A percentile compares a stretch with the other conserved stretches of the same genome.
Conservation (phyloP, 345 rosid genomes). For the Hibiscus mutabilis region DNA sequence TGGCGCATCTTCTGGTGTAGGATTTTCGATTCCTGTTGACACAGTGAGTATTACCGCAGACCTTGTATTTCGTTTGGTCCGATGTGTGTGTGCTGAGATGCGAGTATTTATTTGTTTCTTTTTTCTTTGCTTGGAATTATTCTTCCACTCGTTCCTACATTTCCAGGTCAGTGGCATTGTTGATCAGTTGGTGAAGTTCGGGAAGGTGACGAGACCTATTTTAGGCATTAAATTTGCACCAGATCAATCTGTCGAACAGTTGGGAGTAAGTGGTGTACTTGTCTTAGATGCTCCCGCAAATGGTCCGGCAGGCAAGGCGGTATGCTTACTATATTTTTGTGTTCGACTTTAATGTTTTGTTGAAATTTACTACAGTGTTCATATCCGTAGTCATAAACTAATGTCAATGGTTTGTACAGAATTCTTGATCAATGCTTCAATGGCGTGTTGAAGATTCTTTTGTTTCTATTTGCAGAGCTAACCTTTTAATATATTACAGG, state of each 20-base stretch:
- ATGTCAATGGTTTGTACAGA: too few species aligned
- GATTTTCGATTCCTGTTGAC: slow-evolving; percentile 96
- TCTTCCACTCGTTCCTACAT: slow-evolving; percentile 13
- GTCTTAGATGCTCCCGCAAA: slow-evolving; percentile 83
- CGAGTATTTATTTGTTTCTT: not conserved
- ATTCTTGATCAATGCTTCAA: not conserved
- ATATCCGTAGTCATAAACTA: not conserved
- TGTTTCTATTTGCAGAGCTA: not conserved
- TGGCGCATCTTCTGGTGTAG: slow-evolving; percentile 98
- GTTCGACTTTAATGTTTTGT: not conserved
- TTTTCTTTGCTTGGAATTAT: not conserved
- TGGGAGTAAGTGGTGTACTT: slow-evolving; percentile 94
- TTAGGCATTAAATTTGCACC: slow-evolving; percentile 96
- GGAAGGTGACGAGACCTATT: slow-evolving; percentile 86
- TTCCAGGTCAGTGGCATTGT: slow-evolving; percentile 84
- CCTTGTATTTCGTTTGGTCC: slow-evolving; percentile 6
- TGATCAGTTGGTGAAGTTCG: slow-evolving; percentile 82
- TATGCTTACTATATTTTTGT: slow-evolving; percentile 25
- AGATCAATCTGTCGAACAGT: slow-evolving; percentile 92
- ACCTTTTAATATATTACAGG: slow-evolving; percentile 41
- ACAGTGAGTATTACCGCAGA: slow-evolving; percentile 48
- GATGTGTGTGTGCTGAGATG: not conserved
- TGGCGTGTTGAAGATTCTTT: not conserved
- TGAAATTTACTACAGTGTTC: not conserved
- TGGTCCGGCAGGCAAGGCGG: slow-evolving; percentile 99